phyloP scores from a whole-genome alignment of 106 monocot genomes.

The Posidonia australis region DNA sequence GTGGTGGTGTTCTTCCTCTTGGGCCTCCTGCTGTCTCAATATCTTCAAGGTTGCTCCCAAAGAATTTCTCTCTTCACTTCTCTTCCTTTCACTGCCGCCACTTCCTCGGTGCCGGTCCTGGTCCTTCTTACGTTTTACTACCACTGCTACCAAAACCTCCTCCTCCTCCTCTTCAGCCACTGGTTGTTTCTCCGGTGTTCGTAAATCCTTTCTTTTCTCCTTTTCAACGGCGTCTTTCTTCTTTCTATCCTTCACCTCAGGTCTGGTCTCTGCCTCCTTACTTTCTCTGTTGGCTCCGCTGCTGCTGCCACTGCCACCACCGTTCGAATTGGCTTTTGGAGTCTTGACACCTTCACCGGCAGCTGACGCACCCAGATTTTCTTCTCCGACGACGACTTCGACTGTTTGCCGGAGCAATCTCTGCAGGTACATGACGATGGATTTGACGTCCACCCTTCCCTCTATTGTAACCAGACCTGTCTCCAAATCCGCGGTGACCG shows the following conservation, averaged over 20 bases:
- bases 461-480: background rate
- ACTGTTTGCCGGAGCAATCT: background rate
- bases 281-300: background rate
- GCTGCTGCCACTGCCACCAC: background rate
- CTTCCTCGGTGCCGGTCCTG: background rate
- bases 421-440: background rate
- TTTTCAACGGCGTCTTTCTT: too few relatives aligned
- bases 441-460: background rate
- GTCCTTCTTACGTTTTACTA: background rate
- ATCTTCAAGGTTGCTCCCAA: background rate
- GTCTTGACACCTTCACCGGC: background rate
- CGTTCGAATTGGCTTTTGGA: background rate
- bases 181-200: background rate
- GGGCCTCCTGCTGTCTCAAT: background rate
- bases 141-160: background rate
- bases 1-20: background rate
- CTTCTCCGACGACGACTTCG: background rate
- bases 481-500: background rate
- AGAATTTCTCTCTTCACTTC: background rate
- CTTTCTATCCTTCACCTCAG: too few relatives aligned
- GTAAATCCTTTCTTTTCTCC: too few relatives aligned
- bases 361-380: background rate
- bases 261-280: too few relatives aligned
- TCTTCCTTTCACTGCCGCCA: background rate
- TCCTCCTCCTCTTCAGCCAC: background rate